Percentiles rank a stretch among this genome's conserved stretches.
Conservation (phyloP, 164 flowering plant species). For the Warburgia ugandensis region DNA sequence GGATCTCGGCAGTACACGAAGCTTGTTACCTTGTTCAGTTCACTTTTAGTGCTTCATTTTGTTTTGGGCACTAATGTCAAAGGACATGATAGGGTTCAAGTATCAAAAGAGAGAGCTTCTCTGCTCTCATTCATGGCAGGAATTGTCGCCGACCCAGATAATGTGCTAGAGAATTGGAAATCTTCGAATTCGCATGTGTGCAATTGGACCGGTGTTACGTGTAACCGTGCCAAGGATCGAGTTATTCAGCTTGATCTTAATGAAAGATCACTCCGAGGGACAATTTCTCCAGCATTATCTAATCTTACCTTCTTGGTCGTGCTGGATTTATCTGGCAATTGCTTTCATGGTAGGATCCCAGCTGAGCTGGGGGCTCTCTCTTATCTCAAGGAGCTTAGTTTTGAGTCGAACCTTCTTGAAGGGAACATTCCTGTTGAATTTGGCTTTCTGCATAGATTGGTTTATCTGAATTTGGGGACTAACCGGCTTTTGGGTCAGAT, state of each 20-base stretch:
- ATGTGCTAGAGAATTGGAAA: slow-evolving; percentile 48
- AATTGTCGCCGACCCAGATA: slow-evolving; percentile 42
- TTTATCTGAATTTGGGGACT: slow-evolving; percentile 58
- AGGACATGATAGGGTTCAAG: slow-evolving; percentile 1
- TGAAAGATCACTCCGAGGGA: slow-evolving; percentile 43
- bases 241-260: slow-evolving; percentile 55
- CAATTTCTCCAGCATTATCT: slow-evolving; percentile 52
- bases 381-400: slow-evolving; percentile 47
- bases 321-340: slow-evolving; percentile 68
- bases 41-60: background rate
- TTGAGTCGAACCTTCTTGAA: slow-evolving; percentile 49
- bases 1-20: background rate
- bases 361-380: slow-evolving; percentile 43
- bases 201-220: slow-evolving; percentile 67
- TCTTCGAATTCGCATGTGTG: slow-evolving; percentile 42
- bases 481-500: slow-evolving; percentile 51
- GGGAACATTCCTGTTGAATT: slow-evolving; percentile 54
- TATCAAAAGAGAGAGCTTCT: slow-evolving; percentile 30
- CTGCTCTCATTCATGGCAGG: slow-evolving; percentile 51
- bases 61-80: background rate
- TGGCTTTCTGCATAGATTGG: slow-evolving; percentile 40
- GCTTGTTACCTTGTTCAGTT: background rate
- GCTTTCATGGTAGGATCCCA: slow-evolving; percentile 60
- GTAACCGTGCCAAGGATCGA: slow-evolving; percentile 23
- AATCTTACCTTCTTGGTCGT: slow-evolving; percentile 39